Base-by-base conservation (phyloP, 2,329 filamentous ascomycete species). In the Cephalotrichum gorgonifer region DNA sequence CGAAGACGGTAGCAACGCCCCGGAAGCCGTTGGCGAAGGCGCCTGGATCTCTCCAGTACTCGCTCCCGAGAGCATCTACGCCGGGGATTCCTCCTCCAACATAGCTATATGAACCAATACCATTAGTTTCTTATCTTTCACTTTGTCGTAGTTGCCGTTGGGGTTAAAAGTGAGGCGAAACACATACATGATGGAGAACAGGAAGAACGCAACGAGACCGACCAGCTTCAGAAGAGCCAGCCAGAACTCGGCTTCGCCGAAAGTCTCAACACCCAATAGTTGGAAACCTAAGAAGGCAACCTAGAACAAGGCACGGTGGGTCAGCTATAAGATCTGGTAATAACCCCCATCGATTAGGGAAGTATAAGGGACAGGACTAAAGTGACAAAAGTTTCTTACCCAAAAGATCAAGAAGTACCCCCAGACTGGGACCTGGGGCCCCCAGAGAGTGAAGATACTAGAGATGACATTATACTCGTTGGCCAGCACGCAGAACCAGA, bases 231-330 rank as follows among this genome's bases (percentile, higher is more conserved):
- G 65, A 15, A 84, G 72, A 1, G 85, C 82, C 50, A 89, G 76
- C 83, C 85, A 89, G 59, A 89, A 88, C 59, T 91, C 86, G 9
- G 84, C 79, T 60, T 90, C 86, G 14, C 86, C 86, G 60, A 88
- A 90, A 3, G 82, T 79, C 56, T 82, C 78, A 1, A 89, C 81
- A 1, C 84, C 84, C 1, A 88, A 68, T 30, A 88, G 71, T 57
- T 88, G 86, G 51, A 88, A 79, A 0, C 67, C 71, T 1, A 83
- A 70, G 54, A 89, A 86, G 0, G 79, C 65, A n/a, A 62, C 64
- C 70, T 69, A 46, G 26, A 31, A 28, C 11, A 26, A 48, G 23
- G n/a, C 6, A 31, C 12, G 15, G n/a, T 33, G 17, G 20, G 35
- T 38, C 6, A 39, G 35, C 30, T 4, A 7, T 39, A 6, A 20